Evolutionary conservation across 2,329 filamentous ascomycete species (phyloP).

Genomic region (Trichoderma gracile): DNA sequence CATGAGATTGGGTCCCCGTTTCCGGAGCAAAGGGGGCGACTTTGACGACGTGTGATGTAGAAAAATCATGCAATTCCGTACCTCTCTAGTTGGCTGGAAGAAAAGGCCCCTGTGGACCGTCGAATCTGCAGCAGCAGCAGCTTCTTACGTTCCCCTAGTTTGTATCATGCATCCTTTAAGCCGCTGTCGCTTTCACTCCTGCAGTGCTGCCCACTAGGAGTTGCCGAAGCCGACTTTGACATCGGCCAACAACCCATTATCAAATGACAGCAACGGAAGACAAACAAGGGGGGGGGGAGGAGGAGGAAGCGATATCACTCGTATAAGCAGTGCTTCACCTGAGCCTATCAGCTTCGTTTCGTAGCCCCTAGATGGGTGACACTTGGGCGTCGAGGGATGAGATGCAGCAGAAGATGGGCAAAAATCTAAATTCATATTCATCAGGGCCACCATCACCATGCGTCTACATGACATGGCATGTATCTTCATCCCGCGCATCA

Average conservation of each 20-base stretch:
- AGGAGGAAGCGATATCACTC: background rate
- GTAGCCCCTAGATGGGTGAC: background rate
- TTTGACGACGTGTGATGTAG: background rate
- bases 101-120: background rate
- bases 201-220: constrained; percentile 8
- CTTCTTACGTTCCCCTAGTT: background rate
- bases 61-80: background rate
- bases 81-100: background rate
- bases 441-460: constrained; percentile 7
- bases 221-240: background rate
- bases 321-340: background rate
- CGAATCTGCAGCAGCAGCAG: background rate
- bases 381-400: constrained; percentile 19
- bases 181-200: constrained; percentile 6
- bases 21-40: background rate
- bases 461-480: constrained; percentile 22
- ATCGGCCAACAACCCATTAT: background rate
- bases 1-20: constrained; percentile 4
- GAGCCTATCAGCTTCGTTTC: constrained; percentile 13
- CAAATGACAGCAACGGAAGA: background rate
- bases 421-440: background rate
- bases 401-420: background rate
- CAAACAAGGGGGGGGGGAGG: background rate
- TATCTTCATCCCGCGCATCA: background rate
- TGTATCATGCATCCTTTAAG: constrained; percentile 17